Conservation (phyloP, 257 asterid species). For the Penstemon barbatus region DNA sequence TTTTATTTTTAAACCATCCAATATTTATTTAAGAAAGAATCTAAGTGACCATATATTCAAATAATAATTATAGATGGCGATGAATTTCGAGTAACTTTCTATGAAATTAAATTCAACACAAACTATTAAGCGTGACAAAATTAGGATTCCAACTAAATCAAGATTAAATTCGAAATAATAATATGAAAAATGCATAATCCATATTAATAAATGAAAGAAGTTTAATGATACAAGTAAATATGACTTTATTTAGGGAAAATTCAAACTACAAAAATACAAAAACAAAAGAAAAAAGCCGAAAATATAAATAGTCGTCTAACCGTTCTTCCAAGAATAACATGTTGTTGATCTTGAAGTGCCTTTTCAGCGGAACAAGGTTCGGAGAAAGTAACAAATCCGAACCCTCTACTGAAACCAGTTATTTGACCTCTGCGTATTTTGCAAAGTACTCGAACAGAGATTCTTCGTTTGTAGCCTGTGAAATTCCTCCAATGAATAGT, state of each 20-base stretch:
- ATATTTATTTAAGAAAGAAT: too few relatives aligned
- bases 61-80: too few relatives aligned
- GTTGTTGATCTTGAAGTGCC: constrained; percentile 8
- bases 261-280: not conserved
- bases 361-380: not conserved
- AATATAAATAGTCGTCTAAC: not conserved
- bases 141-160: too few relatives aligned
- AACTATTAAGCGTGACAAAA: too few relatives aligned
- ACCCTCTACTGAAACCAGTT: constrained; percentile 13
- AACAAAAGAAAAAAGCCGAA: not conserved
- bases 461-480: constrained; percentile 13
- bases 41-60: too few relatives aligned
- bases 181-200: too few relatives aligned
- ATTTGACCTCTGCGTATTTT: constrained; percentile 12
- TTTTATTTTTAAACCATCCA: too few relatives aligned
- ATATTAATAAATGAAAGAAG: too few relatives aligned
- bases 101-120: too few relatives aligned
- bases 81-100: too few relatives aligned
- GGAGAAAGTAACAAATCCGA: constrained; percentile 26
- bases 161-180: too few relatives aligned
- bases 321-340: constrained; percentile 20
- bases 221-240: too few relatives aligned
- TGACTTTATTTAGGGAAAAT: not conserved
- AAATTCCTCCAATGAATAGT: constrained; percentile 28
- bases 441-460: constrained; percentile 12